Percentiles rank a stretch among this genome's conserved stretches.
These are phyloP conservation scores for Clavariopsis aquatica DNA, from an alignment of 495 filamentous ascomycete genomes.

Conservation along the genomic window DNA sequence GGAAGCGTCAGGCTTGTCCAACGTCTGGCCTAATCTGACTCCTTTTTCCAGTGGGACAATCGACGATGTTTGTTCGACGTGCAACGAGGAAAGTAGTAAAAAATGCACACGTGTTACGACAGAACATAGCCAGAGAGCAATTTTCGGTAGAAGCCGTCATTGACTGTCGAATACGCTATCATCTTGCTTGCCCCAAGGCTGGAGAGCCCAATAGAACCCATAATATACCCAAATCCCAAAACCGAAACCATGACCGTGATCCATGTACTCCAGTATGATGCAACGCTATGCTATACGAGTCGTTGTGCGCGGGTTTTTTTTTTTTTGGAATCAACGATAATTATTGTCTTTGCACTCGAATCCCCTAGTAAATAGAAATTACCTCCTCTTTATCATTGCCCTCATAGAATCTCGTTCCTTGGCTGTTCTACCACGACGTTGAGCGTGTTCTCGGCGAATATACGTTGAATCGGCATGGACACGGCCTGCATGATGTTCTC, in stretches of 20 bases:
- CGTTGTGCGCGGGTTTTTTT: neutral
- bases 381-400: neutral
- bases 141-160: constrained; percentile 3
- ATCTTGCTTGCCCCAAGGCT: constrained; percentile 5
- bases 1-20: too few relatives aligned
- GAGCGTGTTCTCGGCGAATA: constrained; percentile 20
- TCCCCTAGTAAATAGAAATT: neutral
- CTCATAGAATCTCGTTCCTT: constrained; percentile 15
- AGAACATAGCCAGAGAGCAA: neutral
- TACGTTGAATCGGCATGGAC: constrained; percentile 26
- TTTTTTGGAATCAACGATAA: neutral
- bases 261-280: constrained; percentile 4
- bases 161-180: constrained; percentile 3
- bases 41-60: too few relatives aligned
- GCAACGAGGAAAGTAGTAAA: too few relatives aligned
- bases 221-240: neutral
- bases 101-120: neutral
- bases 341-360: neutral
- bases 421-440: constrained; percentile 1
- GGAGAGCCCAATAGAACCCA: neutral
- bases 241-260: neutral
- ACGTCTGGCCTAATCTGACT: too few relatives aligned
- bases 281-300: constrained; percentile 9
- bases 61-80: too few relatives aligned
- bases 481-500: constrained; percentile 37